Percentiles rank a stretch among this genome's conserved stretches.
phyloP scores from a whole-genome alignment of 2,329 filamentous ascomycete genomes.

The Periconia sp. region DNA sequence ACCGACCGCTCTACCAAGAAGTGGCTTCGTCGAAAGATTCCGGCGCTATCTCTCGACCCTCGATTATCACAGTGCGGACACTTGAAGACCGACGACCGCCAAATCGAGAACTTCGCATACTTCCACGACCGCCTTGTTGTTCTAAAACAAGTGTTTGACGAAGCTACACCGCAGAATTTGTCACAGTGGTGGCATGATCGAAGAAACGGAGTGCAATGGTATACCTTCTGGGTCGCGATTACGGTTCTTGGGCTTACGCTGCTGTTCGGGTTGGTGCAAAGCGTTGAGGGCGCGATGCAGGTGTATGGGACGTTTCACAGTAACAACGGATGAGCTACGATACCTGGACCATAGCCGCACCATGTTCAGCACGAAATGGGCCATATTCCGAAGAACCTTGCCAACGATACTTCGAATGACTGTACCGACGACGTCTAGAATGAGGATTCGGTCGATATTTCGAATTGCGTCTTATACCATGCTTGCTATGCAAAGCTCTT shows the following conservation, averaged over 20 bases:
- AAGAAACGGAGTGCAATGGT: constrained; percentile 53
- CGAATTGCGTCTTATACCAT: too few relatives aligned
- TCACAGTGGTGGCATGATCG: constrained; percentile 53
- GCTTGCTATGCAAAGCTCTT: too few relatives aligned
- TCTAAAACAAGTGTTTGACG: constrained; percentile 52
- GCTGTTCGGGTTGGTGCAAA: constrained; percentile 53
- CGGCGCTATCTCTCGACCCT: constrained; percentile 28
- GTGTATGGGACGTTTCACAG: constrained; percentile 33
- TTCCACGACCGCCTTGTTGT: constrained; percentile 54
- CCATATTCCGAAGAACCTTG: too few relatives aligned
- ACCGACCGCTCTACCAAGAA: constrained; percentile 23
- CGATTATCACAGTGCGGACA: constrained; percentile 32
- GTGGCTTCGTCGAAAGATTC: constrained; percentile 22
- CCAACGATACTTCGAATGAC: too few relatives aligned
- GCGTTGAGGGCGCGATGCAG: constrained; percentile 51
- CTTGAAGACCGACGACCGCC: constrained; percentile 41
- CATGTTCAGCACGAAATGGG: too few relatives aligned
- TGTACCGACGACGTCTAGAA: too few relatives aligned
- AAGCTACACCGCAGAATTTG: constrained; percentile 40
- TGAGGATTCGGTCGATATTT: too few relatives aligned
- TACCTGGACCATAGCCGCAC: too few relatives aligned
- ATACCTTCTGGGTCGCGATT: constrained; percentile 55
- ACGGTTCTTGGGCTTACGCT: constrained; percentile 44
- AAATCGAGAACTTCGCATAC: constrained; percentile 41
- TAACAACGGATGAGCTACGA: too few relatives aligned